Evolutionary conservation across 2,329 filamentous ascomycete genomes (phyloP), one percentile per base, ranked within the genome.

Genomic region (Fusarium continuum): DNA sequence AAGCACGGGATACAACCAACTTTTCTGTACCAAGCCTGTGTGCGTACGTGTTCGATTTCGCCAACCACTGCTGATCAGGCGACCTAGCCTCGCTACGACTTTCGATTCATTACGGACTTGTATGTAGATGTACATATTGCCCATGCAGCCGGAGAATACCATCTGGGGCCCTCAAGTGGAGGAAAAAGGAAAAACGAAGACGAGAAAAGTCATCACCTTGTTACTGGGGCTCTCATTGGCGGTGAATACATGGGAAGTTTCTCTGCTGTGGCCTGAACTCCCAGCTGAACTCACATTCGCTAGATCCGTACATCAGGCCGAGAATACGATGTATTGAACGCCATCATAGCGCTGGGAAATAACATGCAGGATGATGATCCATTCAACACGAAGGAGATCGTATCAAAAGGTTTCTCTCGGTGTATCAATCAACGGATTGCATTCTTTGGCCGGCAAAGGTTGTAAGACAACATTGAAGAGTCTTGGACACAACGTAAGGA

Each of bases 41-140:
- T 50, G 19, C 16, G 29, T 66, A 66, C 61, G 64, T 61, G 47
- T 63, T 64, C 47, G 55, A 69, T 65, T 53, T 61, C 38, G 52
- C 64, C 50, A 49, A 45, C 54, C 25, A 55, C 53, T 58, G 58
- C 55, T 66, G 55, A 61, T 67, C 67, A 68, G 45, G 40, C 54
- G 53, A 64, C 52, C 57, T 35, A 50, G 52, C 41, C 22, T 50
- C 16, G 28, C 23, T 41, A 39, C 23, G 28, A 16, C 39, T 32
- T 48, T 49, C 31, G 35, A 48, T 48, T 41, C 49, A 23, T 49
- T 49, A 36, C 17, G 48, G 23, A 14, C 32, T 38, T 39, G 41
- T 31, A 36, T 58, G 25, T 46, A 47, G 39, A 43, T 39, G 43
- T 32, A 36, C 52, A 19, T 50, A 57, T 55, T 55, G 36, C 46